Evolutionary conservation across 257 asterid species (phyloP), one percentile per base, ranked within the genome.

Genomic region (Gynochthodes officinalis): DNA sequence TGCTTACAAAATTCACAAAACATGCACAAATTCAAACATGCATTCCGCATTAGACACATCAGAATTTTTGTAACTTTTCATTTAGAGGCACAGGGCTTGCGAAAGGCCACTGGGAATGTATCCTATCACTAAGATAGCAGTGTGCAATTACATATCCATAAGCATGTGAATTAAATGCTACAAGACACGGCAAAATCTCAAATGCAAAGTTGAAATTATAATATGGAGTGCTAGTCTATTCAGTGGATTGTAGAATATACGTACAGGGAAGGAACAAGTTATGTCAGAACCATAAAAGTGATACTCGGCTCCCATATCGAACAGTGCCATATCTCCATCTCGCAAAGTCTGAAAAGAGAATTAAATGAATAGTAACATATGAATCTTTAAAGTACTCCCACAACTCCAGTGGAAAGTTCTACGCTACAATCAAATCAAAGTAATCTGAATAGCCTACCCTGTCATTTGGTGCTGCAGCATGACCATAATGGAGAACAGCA

Each of bases 381-480:
- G 44, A 66, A 58, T 21, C 69, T 77, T 64, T 74, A 55, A 76
- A 71, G 48, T 35, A 65, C 67, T 53, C 64, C 52, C 55, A 40
- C 64, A 64, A 69, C 46, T 44, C 72, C 25, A 65, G 25, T 58
- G 23, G 35, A 65, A 23, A 33, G 21, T 52, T 54, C 28, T 61
- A 18, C 33, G 21, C 2, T 19, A 19, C 14, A 64, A 33, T 25
- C 30, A 39, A 54, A 6, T 32, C 2, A 50, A 57, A 42, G 35
- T 33, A 53, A 68, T 59, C 37, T 28, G 39, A 32, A 73, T 66
- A 78, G 69, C 84, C 71, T 89, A 91, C 99, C 92, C 79, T 89
- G 82, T 91, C 97, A 82, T 94, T 94, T 66, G 99, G 97, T 75
- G 99, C 99, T 64, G 97, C 99, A 70, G 98, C 96, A 83, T 91